phyloP scores from a whole-genome alignment of 2,329 filamentous ascomycete genomes.

The Metarhizium robertsii region DNA sequence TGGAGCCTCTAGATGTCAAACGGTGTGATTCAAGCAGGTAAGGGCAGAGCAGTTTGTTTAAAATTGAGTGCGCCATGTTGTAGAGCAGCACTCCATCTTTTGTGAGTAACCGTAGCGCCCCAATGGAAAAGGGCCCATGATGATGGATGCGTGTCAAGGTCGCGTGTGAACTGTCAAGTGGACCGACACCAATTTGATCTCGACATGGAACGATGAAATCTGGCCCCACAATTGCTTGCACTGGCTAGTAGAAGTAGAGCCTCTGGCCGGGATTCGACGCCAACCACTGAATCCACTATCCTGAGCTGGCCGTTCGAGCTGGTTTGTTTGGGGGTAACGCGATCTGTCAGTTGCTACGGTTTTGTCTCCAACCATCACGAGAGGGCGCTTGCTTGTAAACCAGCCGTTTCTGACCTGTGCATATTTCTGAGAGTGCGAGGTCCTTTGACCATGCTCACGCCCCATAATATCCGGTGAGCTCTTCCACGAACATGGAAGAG shows the following conservation, averaged over 20 bases:
- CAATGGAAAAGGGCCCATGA: too few species aligned
- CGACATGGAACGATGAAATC: background rate
- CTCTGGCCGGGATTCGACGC: too few species aligned
- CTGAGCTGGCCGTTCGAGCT: background rate
- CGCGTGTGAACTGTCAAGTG: too few species aligned
- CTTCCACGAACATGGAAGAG: conserved; percentile 32
- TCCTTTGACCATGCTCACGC: conserved; percentile 1
- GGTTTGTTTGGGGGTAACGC: conserved; percentile 5
- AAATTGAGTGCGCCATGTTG: too few species aligned
- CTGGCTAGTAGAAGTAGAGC: too few species aligned
- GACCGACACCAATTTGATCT: background rate
- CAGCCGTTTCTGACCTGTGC: background rate
- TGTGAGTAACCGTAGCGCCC: too few species aligned
- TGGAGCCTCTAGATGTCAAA: too few species aligned
- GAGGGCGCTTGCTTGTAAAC: background rate
- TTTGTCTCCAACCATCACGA: background rate
- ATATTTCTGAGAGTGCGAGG: background rate
- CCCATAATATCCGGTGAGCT: background rate
- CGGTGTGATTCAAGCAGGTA: too few species aligned
- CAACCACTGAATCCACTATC: too few species aligned
- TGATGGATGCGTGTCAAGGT: too few species aligned
- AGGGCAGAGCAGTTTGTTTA: too few species aligned
- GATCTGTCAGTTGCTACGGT: background rate
- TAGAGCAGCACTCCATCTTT: too few species aligned
- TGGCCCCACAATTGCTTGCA: background rate